Conservation (phyloP, 2,329 filamentous ascomycete genomes). For the Dissoconium aciculare region DNA sequence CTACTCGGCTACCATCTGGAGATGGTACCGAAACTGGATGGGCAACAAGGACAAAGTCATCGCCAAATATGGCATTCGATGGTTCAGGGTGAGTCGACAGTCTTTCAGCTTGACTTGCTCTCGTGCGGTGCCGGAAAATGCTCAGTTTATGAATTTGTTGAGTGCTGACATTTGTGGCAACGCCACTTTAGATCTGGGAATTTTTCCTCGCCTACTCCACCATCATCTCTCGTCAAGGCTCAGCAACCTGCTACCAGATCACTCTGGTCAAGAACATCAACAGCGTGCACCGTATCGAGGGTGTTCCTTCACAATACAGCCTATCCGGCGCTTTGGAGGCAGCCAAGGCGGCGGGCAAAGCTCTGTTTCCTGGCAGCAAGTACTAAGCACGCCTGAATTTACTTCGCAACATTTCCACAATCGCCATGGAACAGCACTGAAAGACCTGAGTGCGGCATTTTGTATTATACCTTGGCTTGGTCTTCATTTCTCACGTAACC, state of each 20-base stretch:
- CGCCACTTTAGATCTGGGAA: slow-evolving; percentile 81
- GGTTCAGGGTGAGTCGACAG: slow-evolving; percentile 45
- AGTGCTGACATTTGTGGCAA: too few species aligned
- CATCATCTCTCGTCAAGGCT: slow-evolving; percentile 70
- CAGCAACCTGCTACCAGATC: slow-evolving; percentile 77
- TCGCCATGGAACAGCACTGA: too few species aligned
- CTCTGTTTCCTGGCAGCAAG: neutral
- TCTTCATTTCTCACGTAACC: too few species aligned
- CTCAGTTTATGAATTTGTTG: too few species aligned
- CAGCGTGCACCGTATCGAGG: slow-evolving; percentile 66
- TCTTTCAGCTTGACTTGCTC: neutral
- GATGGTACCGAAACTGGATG: slow-evolving; percentile 98
- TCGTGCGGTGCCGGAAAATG: too few species aligned
- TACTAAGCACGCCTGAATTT: too few species aligned
- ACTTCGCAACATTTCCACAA: too few species aligned
- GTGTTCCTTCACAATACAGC: slow-evolving; percentile 52
- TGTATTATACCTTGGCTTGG: too few species aligned
- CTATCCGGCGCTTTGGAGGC: slow-evolving; percentile 50
- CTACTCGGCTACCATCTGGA: slow-evolving; percentile 92
- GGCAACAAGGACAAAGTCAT: slow-evolving; percentile 82
- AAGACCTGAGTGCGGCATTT: too few species aligned
- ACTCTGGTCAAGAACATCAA: slow-evolving; percentile 82
- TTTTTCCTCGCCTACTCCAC: slow-evolving; percentile 77
- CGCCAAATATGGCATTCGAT: slow-evolving; percentile 86
- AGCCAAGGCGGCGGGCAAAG: slow-evolving; percentile 25